These are phyloP conservation scores for Rhynchospora tenuis DNA, from an alignment of 176 grass and related monocot species.

Conservation along the genomic window DNA sequence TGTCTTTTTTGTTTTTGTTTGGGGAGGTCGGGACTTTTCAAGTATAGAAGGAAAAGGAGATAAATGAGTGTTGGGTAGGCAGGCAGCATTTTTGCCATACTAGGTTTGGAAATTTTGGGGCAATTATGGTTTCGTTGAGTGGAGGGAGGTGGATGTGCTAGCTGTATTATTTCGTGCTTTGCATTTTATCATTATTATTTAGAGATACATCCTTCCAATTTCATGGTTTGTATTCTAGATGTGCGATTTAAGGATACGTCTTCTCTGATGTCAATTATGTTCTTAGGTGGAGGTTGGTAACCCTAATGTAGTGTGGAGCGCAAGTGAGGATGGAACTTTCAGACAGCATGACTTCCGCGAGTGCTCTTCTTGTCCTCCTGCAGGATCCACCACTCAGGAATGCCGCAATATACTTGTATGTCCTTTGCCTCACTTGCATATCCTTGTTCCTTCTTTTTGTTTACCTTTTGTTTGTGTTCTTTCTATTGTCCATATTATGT, in stretches of 20 bases:
- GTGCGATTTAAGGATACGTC: neutral
- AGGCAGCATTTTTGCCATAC: neutral
- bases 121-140: neutral
- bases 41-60: neutral
- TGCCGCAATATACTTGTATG: conserved; percentile 90
- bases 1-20: neutral
- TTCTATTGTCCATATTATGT: neutral
- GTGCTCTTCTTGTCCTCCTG: conserved; percentile 66
- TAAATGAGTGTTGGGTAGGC: neutral
- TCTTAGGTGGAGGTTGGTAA: conserved; percentile 83
- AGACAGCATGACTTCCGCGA: conserved; percentile 95
- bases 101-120: neutral
- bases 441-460: neutral
- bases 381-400: conserved; percentile 76
- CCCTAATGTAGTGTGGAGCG: conserved; percentile 91
- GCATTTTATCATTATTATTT: no score
- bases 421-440: neutral
- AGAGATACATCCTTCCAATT: neutral
- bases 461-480: conserved; percentile 20
- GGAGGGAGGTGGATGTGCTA: no score
- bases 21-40: neutral
- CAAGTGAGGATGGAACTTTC: conserved; percentile 94
- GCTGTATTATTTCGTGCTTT: no score
- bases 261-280: conserved; percentile 20
- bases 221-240: neutral